Percentiles rank a stretch among this genome's conserved stretches.
Evolutionary conservation across 1,284 basidiomycete genomes (phyloP).

Genomic region (Acaromyces ingoldii): DNA sequence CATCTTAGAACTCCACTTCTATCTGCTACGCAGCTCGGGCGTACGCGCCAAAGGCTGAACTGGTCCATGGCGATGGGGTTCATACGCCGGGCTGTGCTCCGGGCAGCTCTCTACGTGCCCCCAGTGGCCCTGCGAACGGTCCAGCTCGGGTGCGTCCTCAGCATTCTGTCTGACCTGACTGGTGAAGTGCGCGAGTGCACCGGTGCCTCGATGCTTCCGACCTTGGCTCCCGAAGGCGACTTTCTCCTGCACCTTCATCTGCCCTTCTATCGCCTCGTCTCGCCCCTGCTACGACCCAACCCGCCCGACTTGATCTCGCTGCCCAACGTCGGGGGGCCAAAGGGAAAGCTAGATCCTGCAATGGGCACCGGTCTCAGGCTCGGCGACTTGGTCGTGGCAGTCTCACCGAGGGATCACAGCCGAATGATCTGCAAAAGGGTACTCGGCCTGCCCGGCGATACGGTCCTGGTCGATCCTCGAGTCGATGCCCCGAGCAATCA

Average conservation of each 20-base stretch:
- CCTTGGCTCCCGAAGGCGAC: constrained; percentile 35
- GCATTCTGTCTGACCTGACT: too few relatives aligned
- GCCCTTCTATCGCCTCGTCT: constrained; percentile 16
- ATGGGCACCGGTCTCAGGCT: constrained; percentile 31
- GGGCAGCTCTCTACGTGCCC: too few relatives aligned
- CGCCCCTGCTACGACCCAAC: background rate
- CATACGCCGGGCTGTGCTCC: too few relatives aligned
- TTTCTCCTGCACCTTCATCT: constrained; percentile 32
- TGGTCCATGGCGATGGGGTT: too few relatives aligned
- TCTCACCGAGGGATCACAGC: constrained; percentile 68
- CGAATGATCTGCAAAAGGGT: constrained; percentile 82
- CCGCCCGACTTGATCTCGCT: background rate
- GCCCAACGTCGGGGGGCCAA: constrained; percentile 4
- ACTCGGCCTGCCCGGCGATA: constrained; percentile 82
- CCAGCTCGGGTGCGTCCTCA: too few relatives aligned
- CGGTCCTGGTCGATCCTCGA: constrained; percentile 76
- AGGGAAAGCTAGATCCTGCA: constrained; percentile 25
- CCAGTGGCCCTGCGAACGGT: too few relatives aligned
- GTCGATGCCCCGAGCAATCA: constrained; percentile 14
- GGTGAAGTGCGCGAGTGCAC: too few relatives aligned
- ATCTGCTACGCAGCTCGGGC: too few relatives aligned
- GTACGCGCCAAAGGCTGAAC: too few relatives aligned
- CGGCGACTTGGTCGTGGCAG: constrained; percentile 76
- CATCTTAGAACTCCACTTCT: too few relatives aligned
- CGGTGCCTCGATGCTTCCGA: constrained; percentile 47